Evolutionary conservation across 768 basidiomycete genomes (phyloP), one percentile per base, ranked within the genome.

Genomic region (Amanita subjunquillea): DNA sequence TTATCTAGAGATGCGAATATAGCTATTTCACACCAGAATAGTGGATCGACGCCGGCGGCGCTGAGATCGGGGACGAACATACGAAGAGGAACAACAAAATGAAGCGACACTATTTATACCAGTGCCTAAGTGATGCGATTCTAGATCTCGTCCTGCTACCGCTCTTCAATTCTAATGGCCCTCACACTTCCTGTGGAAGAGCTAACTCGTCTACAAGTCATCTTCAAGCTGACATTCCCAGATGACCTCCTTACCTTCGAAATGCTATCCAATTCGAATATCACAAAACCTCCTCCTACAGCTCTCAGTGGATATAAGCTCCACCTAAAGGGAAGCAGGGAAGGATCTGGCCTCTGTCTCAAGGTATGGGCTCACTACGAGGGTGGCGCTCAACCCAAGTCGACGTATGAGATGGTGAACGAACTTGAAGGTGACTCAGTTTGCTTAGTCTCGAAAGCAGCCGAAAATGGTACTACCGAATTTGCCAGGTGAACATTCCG

Each of bases 171-270:
- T 43, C 13, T 27, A 54, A 54, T 54, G 53, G 53, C 53, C n/a
- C 53, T 54, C 25, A 54, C 53, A 48, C 53, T 54, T 41, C 53
- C 53, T 22, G 47, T 54, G 32, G 53, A 54, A 38, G 53, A 54
- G 36, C 27, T 54, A 17, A 34, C 39, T 23, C 45, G 53, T 15
- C 29, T 54, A 27, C 53, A 54, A 44, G 45, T 54, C 17, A 48
- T 38, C 41, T 54, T 54, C 46, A 54, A 47, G 25, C 41, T 54
- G 10, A 41, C 53, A 12, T 46, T 53, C 22, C 52, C 53, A 1
- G 53, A 54, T 29, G 46, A 49, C 32, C 23, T 48, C n/a, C 38
- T 54, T 17, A 54, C 53, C 20, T 54, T 54, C 8, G 53, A 54
- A n/a, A 54, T 54, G 53, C 23, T 53, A 20, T 53, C 51, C 12